Evolutionary conservation across 2,329 filamentous ascomycete species (phyloP).

Genomic region (Pseudogymnoascus sp.): DNA sequence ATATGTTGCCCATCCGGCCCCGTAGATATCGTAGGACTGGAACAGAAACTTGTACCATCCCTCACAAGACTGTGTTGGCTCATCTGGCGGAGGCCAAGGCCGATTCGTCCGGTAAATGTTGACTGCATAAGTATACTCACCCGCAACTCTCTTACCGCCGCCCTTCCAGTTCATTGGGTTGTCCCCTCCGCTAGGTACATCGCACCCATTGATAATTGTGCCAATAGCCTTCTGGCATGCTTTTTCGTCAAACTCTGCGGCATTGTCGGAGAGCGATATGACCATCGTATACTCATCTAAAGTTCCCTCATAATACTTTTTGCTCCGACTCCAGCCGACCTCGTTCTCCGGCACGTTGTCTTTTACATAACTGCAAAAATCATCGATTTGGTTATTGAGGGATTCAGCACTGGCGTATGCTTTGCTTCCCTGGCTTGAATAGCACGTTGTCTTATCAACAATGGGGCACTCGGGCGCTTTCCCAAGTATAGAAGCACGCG

Average conservation of each 20-base stretch:
- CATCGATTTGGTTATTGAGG: conserved; percentile 23
- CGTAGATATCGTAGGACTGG: conserved; percentile 20
- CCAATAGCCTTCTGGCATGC: conserved; percentile 15
- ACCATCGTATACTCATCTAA: neutral
- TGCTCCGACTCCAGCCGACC: conserved; percentile 18
- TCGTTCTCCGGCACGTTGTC: conserved; percentile 9
- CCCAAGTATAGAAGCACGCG: conserved; percentile 6
- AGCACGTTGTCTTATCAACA: neutral
- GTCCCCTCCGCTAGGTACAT: conserved; percentile 18
- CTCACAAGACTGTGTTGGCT: conserved; percentile 19
- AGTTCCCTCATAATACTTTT: conserved; percentile 24
- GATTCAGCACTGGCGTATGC: conserved; percentile 20
- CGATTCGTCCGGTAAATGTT: conserved; percentile 18
- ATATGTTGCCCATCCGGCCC: conserved; percentile 23
- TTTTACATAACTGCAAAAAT: conserved; percentile 23
- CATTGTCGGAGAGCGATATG: neutral
- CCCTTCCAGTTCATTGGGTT: conserved; percentile 29
- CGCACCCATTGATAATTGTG: conserved; percentile 26
- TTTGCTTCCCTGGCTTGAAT: conserved; percentile 14
- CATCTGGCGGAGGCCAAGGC: conserved; percentile 21
- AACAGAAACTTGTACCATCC: conserved; percentile 19
- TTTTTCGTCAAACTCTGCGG: conserved; percentile 13
- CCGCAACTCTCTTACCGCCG: conserved; percentile 22
- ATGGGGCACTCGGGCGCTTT: neutral
- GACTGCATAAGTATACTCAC: conserved; percentile 24